A percentile compares a stretch with the other conserved stretches of the same genome.
These are phyloP conservation scores for Phanerodontia chrysosporium DNA, from an alignment of 768 basidiomycete genomes.

Conservation along the genomic window DNA sequence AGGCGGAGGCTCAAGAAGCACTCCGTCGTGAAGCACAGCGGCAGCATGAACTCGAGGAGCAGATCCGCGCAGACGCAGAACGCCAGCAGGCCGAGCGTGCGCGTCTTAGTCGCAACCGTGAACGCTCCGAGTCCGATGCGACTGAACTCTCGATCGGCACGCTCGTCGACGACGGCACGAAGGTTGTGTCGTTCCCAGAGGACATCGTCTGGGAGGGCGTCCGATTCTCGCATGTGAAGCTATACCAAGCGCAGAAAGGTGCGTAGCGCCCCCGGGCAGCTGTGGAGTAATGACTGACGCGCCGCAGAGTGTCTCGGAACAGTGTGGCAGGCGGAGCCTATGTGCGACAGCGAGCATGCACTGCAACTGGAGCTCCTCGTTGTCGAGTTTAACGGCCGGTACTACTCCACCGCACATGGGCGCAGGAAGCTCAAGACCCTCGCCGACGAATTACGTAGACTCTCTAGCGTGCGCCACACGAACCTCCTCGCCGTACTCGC, in stretches of 20 bases:
- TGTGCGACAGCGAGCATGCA: constrained; percentile 57
- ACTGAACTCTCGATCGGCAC: constrained; percentile 53
- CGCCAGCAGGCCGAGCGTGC: constrained; percentile 53
- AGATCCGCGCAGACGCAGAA: constrained; percentile 63
- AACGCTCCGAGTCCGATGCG: constrained; percentile 66
- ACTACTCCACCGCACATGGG: constrained; percentile 68
- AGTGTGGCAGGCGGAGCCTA: constrained; percentile 69
- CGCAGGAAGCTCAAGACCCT: constrained; percentile 66
- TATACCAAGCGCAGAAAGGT: constrained; percentile 74
- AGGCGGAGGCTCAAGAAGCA: constrained; percentile 50
- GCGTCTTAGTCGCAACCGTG: constrained; percentile 46
- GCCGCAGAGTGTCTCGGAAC: constrained; percentile 59
- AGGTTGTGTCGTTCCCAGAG: constrained; percentile 56
- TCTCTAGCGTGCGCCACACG: constrained; percentile 54
- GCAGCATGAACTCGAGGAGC: constrained; percentile 58
- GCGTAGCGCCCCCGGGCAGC: no score
- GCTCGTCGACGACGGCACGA: constrained; percentile 35
- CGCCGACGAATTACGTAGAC: constrained; percentile 59
- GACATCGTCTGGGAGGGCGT: constrained; percentile 58
- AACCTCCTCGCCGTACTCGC: constrained; percentile 68
- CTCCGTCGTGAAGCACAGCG: constrained; percentile 46
- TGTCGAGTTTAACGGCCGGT: constrained; percentile 61
- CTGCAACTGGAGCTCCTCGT: constrained; percentile 65
- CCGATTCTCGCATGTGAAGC: constrained; percentile 58
- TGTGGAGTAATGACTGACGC: background rate